phyloP scores from a whole-genome alignment of 768 basidiomycete genomes.

The Tulasnella sp. region DNA sequence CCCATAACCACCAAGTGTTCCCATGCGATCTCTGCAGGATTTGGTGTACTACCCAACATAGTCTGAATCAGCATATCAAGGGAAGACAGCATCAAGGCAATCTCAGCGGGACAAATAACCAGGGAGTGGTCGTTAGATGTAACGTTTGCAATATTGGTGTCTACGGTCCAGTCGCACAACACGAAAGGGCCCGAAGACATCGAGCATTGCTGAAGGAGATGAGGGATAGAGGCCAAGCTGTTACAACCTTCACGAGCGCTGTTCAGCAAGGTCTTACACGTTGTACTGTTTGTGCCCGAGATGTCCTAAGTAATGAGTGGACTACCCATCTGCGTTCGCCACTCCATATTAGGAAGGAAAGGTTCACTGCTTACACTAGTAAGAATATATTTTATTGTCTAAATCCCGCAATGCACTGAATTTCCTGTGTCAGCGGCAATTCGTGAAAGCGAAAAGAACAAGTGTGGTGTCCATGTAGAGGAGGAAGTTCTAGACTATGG shows the following conservation, averaged over 20 bases:
- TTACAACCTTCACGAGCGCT: neutral
- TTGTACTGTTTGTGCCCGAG: neutral
- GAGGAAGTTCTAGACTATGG: constrained; percentile 5
- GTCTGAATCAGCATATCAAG: constrained; percentile 5
- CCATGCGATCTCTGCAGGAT: constrained; percentile 10
- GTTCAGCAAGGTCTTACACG: neutral
- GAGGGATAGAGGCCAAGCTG: neutral
- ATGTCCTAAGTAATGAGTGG: neutral
- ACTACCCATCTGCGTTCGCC: neutral
- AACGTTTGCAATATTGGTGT: constrained; percentile 9
- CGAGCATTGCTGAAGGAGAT: too few relatives aligned
- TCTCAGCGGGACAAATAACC: neutral
- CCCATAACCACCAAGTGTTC: neutral
- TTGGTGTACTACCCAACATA: neutral
- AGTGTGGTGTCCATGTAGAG: neutral
- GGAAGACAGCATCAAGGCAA: constrained; percentile 4
- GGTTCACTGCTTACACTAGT: neutral
- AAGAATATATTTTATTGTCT: too few relatives aligned
- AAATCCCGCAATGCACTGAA: too few relatives aligned
- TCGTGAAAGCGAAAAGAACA: constrained; percentile 4
- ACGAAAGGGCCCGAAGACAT: too few relatives aligned
- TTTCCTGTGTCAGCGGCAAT: too few relatives aligned
- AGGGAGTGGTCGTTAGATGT: neutral
- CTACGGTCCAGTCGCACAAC: too few relatives aligned
- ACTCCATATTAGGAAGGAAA: neutral